These are phyloP conservation scores for Daldinia caldariorum DNA, from an alignment of 495 filamentous ascomycete genomes.

Conservation along the genomic window DNA sequence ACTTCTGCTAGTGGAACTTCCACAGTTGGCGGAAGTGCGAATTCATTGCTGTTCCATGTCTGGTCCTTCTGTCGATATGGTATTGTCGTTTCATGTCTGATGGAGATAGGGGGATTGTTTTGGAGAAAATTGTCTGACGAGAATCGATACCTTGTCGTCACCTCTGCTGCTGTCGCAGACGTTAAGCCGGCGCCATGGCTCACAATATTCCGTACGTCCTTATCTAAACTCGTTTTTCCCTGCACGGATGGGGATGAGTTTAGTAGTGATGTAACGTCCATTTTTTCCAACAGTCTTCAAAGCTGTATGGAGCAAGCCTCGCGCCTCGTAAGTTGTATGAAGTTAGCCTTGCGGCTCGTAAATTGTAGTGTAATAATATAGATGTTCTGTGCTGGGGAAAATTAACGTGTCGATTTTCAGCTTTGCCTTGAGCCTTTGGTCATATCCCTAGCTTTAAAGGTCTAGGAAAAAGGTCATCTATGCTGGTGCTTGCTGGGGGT, in stretches of 20 bases:
- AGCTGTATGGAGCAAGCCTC: neutral
- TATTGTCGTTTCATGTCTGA: slow-evolving; percentile 42
- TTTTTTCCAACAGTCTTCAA: slow-evolving; percentile 18
- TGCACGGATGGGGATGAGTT: slow-evolving; percentile 47
- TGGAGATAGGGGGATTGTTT: slow-evolving; percentile 37
- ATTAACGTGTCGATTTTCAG: too few species aligned
- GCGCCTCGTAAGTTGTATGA: neutral
- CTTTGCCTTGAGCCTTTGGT: too few species aligned
- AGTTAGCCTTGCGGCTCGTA: neutral
- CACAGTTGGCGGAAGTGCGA: slow-evolving; percentile 49
- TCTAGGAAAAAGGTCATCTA: too few species aligned
- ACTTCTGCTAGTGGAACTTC: slow-evolving; percentile 46
- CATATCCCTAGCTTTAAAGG: too few species aligned
- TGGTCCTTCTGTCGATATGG: slow-evolving; percentile 53
- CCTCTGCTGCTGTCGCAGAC: slow-evolving; percentile 42
- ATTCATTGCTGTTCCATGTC: slow-evolving; percentile 60
- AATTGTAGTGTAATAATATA: neutral
- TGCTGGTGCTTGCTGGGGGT: neutral
- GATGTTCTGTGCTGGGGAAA: too few species aligned
- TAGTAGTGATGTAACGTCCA: slow-evolving; percentile 51
- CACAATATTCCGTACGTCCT: slow-evolving; percentile 9
- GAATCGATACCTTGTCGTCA: slow-evolving; percentile 37
- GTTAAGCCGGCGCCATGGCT: slow-evolving; percentile 33
- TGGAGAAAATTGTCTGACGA: slow-evolving; percentile 40
- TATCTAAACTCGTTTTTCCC: slow-evolving; percentile 36